These are phyloP conservation scores for Haemoproteus tartakovskyi DNA, from an alignment of 169 alveolate species.

Conservation along the genomic window DNA sequence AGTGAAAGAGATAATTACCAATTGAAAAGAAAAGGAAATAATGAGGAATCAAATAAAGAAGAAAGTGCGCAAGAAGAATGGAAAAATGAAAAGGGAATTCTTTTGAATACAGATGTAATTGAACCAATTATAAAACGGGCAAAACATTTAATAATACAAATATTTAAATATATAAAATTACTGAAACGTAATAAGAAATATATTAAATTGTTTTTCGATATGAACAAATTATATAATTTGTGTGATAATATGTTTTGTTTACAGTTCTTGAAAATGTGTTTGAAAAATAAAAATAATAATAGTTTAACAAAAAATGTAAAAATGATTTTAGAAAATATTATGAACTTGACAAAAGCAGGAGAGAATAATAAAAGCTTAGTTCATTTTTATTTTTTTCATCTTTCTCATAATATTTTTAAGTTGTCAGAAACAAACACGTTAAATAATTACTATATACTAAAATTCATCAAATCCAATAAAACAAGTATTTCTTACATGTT, in stretches of 20 bases:
- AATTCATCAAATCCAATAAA: constrained; percentile 11
- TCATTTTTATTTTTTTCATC: constrained; percentile 18
- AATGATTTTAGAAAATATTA: constrained; percentile 16
- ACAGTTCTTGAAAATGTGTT: not conserved
- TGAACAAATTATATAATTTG: constrained; percentile 28
- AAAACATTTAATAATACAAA: not conserved
- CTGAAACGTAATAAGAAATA: constrained; percentile 23
- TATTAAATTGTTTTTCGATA: constrained; percentile 25
- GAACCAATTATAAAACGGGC: not conserved
- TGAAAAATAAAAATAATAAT: constrained; percentile 12
- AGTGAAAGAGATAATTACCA: too few species aligned
- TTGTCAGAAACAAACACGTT: constrained; percentile 13
- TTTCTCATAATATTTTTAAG: constrained; percentile 46
- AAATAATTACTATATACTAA: constrained; percentile 16
- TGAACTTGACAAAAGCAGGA: constrained; percentile 8
- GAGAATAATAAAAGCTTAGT: constrained; percentile 34
- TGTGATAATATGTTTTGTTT: constrained; percentile 28
- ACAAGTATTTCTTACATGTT: constrained; percentile 26
- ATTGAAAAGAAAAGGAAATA: too few species aligned
- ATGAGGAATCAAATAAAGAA: too few species aligned
- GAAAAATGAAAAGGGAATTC: not conserved
- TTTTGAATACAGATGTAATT: constrained; percentile 2
- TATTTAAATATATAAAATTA: constrained; percentile 35
- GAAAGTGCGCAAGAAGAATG: too few species aligned
- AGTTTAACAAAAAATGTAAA: constrained; percentile 35